Percentiles rank a stretch among this genome's conserved stretches.
phyloP scores from a whole-genome alignment of 2,329 filamentous ascomycete species.

The Penicillium sp. region DNA sequence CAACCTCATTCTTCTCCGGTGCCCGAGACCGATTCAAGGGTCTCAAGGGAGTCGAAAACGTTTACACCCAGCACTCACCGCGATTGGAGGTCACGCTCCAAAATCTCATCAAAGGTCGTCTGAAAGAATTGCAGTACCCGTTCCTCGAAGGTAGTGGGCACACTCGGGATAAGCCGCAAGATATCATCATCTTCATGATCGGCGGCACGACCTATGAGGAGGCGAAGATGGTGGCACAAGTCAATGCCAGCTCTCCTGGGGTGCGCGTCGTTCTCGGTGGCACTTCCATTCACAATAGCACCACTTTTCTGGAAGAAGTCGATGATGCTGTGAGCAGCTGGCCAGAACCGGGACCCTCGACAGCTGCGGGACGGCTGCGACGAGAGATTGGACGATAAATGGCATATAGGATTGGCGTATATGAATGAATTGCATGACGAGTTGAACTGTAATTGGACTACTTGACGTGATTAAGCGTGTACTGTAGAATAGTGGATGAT shows the following conservation, averaged over 20 bases:
- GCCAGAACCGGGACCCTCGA: constrained; percentile 63
- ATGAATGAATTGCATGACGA: background rate
- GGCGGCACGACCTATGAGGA: constrained; percentile 95
- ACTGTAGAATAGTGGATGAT: too few relatives aligned
- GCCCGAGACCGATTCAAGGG: constrained; percentile 86
- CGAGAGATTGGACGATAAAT: constrained; percentile 53
- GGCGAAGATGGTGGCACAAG: constrained; percentile 88
- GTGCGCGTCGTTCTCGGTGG: constrained; percentile 84
- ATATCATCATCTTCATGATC: constrained; percentile 90
- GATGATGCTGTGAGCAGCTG: constrained; percentile 81
- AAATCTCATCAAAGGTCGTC: constrained; percentile 82
- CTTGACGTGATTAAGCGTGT: too few relatives aligned
- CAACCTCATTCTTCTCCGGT: constrained; percentile 81
- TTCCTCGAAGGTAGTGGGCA: constrained; percentile 84
- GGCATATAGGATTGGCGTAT: constrained; percentile 6
- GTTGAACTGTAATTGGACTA: too few relatives aligned
- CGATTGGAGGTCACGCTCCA: constrained; percentile 81
- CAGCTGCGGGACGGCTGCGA: constrained; percentile 57
- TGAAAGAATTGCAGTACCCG: constrained; percentile 82
- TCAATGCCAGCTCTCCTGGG: constrained; percentile 86
- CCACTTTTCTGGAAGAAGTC: constrained; percentile 83
- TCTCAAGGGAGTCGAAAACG: constrained; percentile 94
- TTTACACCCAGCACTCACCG: constrained; percentile 96
- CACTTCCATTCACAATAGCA: constrained; percentile 81
- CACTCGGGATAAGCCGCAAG: constrained; percentile 91